Conservation (phyloP, 2,329 filamentous ascomycete genomes). For the Sclerotinia minor region DNA sequence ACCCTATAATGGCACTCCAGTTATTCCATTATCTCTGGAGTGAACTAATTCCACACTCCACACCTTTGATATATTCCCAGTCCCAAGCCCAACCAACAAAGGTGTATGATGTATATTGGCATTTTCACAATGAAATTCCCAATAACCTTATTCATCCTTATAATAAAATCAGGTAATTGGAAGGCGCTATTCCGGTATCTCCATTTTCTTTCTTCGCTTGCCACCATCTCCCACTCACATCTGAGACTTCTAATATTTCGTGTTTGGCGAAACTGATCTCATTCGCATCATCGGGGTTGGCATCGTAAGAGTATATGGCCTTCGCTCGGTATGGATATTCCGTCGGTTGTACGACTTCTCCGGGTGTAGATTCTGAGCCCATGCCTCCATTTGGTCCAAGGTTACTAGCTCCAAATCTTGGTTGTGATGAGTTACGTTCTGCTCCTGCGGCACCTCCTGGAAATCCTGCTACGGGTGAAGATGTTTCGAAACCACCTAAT, state of each 20-base stretch:
- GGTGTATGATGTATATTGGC: constrained; percentile 15
- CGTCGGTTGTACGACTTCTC: constrained; percentile 70
- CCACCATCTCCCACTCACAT: constrained; percentile 97
- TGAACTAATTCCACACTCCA: constrained; percentile 27
- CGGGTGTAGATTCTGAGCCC: constrained; percentile 38
- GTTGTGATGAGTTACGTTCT: constrained; percentile 63
- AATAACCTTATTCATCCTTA: constrained; percentile 41
- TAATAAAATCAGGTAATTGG: constrained; percentile 83
- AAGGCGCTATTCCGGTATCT: constrained; percentile 87
- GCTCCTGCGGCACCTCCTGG: constrained; percentile 36
- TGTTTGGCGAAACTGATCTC: constrained; percentile 97
- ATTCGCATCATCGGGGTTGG: constrained; percentile 95
- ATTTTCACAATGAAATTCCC: background rate
- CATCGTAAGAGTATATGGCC: constrained; percentile 98
- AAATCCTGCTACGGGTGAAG: constrained; percentile 67
- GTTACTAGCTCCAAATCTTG: constrained; percentile 44
- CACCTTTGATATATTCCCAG: constrained; percentile 17
- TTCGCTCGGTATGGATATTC: constrained; percentile 98
- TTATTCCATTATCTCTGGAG: constrained; percentile 26
- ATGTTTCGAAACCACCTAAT: constrained; percentile 93
- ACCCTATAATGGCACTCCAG: constrained; percentile 24
- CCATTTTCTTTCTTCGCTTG: constrained; percentile 93
- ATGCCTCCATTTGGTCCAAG: constrained; percentile 38
- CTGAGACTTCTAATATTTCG: constrained; percentile 92
- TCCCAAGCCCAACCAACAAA: constrained; percentile 24